Conservation (phyloP, 495 filamentous ascomycete species). For the Aspergillus biplanus region DNA sequence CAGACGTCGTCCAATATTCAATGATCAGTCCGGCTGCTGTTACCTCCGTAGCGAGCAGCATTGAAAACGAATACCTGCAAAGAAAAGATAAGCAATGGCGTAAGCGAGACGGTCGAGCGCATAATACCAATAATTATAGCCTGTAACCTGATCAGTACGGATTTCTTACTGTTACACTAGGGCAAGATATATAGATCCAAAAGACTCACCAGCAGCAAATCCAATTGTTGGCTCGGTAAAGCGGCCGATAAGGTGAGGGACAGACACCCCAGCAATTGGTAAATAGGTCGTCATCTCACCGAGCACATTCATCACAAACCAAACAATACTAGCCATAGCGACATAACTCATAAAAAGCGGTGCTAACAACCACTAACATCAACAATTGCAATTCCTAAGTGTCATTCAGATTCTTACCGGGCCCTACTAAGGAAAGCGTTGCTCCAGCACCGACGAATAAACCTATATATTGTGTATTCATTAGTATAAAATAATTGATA, state of each 20-base stretch:
- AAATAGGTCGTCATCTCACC: constrained; percentile 78
- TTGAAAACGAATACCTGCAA: constrained; percentile 52
- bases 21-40: constrained; percentile 70
- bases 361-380: constrained; percentile 45
- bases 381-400: neutral
- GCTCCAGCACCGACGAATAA: constrained; percentile 73
- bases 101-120: neutral
- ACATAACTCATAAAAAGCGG: constrained; percentile 69
- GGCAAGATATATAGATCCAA: constrained; percentile 20
- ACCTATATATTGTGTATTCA: neutral
- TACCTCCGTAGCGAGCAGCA: constrained; percentile 69
- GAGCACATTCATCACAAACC: constrained; percentile 54
- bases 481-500: no score
- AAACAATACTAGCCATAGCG: constrained; percentile 58
- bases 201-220: constrained; percentile 64
- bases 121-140: constrained; percentile 57
- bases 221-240: constrained; percentile 72
- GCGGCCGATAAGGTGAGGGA: constrained; percentile 71
- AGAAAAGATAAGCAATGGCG: no score
- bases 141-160: constrained; percentile 37
- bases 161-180: neutral
- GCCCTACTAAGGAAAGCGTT: constrained; percentile 64
- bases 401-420: constrained; percentile 45
- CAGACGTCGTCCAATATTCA: constrained; percentile 63
- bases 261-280: constrained; percentile 71